Base-by-base conservation (phyloP, 768 basidiomycete genomes). In the Mycena venus region DNA sequence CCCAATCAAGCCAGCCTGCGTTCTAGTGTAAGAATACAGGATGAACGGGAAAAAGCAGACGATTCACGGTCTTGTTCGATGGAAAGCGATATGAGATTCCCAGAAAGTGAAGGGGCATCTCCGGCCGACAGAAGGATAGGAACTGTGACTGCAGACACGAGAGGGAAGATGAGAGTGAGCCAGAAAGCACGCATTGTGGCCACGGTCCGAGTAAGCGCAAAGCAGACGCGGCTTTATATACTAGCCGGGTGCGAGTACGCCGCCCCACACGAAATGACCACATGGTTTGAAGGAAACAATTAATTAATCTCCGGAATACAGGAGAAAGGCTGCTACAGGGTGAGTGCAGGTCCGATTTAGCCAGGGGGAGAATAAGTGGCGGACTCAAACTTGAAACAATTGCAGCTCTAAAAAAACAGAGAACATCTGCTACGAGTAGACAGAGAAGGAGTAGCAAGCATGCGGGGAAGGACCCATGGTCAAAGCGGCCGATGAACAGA, bases 1-100 rank as follows among this genome's bases (percentile, higher is more conserved):
- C 83, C 93, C 93, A 94, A 73, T 93, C 92, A 12, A 86, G 84
- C 92, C 92, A 94, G 36, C 73, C 73, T 74, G 14, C n/a, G 31
- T 31, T 38, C 6, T 4, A 11, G 34, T 6, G 21, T 68, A 29
- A 64, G 62, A 49, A 27, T 32, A 2, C 23, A 51, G 17, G 17
- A 31, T 21, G 11, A 36, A 40, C 25, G n/a, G 2, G 25, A 6
- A n/a, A 31, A 17, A 12, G 12, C 34, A 14, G 27, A 63, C 11
- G 25, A 62, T 51, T 64, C 36, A 74, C 90, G 85, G 75, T 94
- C 93, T 80, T 92, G 90, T 77, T 93, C 93, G 65, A 94, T 88
- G 34, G 92, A 94, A 75, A 93, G 88, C 0, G 91, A 92, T 31
- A 93, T 75, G 15, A 92, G 82, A 14, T 88, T 88, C 9, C 86